A percentile compares a stretch with the other conserved stretches of the same genome.
These are phyloP conservation scores for Brettanomyces sp. DNA, from an alignment of 805 yeast genomes.

Conservation along the genomic window DNA sequence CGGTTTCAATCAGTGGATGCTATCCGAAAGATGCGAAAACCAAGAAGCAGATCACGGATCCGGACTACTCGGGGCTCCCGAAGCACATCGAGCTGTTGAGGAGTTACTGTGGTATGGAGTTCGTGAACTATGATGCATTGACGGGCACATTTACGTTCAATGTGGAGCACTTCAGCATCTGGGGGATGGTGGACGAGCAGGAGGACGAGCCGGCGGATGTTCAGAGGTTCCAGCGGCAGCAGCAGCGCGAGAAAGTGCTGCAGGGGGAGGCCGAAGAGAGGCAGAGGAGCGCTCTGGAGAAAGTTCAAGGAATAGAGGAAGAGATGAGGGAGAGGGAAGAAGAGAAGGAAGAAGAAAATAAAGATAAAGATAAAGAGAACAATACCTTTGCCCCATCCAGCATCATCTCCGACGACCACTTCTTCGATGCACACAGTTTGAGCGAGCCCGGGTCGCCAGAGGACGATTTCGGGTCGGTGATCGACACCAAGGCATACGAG, in stretches of 20 bases:
- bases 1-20: slow-evolving; percentile 54
- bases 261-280: background rate
- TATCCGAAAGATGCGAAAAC: slow-evolving; percentile 36
- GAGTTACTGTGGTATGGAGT: slow-evolving; percentile 60
- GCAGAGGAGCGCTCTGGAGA: background rate
- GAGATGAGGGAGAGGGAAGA: slow-evolving; percentile 5
- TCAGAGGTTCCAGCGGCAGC: slow-evolving; percentile 21
- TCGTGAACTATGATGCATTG: slow-evolving; percentile 69
- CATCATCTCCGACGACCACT: background rate
- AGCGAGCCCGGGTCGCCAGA: too few species aligned
- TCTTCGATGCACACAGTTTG: slow-evolving; percentile 19
- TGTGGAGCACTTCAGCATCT: slow-evolving; percentile 86
- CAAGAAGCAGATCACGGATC: slow-evolving; percentile 19
- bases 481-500: slow-evolving; percentile 61
- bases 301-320: background rate
- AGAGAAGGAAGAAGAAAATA: slow-evolving; percentile 3
- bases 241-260: slow-evolving; percentile 9
- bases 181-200: slow-evolving; percentile 78
- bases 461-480: slow-evolving; percentile 26
- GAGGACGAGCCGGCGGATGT: slow-evolving; percentile 42
- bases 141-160: slow-evolving; percentile 69
- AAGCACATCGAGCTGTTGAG: slow-evolving; percentile 42
- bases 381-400: background rate
- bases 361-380: slow-evolving; percentile 1
- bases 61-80: slow-evolving; percentile 25